These are phyloP conservation scores for Plasmodium ovale DNA, from an alignment of 169 alveolate species.

Conservation along the genomic window DNA sequence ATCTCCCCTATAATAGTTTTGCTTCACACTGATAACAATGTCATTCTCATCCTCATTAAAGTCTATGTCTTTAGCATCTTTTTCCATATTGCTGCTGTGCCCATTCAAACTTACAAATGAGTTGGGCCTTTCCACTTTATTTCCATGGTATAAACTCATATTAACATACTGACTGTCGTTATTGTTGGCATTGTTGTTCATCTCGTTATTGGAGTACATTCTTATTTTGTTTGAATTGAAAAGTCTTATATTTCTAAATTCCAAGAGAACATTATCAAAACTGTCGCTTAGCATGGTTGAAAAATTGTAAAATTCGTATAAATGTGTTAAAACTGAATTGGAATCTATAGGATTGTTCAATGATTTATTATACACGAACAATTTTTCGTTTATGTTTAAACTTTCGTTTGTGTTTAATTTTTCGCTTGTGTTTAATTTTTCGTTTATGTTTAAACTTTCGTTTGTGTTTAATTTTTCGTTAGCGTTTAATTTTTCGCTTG, in stretches of 20 bases:
- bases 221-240: constrained; percentile 40
- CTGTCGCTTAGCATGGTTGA: constrained; percentile 45
- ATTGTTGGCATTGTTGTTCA: neutral
- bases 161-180: neutral
- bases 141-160: neutral
- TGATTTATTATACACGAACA: constrained; percentile 31
- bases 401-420: constrained; percentile 17
- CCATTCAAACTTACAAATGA: no score
- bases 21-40: constrained; percentile 4
- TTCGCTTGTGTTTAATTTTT: constrained; percentile 4
- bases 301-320: constrained; percentile 52
- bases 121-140: no score
- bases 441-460: constrained; percentile 9
- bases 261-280: constrained; percentile 29
- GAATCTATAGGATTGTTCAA: constrained; percentile 66
- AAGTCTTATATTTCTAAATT: constrained; percentile 60
- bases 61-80: neutral
- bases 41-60: constrained; percentile 11
- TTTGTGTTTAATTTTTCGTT: no score
- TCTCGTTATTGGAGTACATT: no score
- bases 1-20: neutral
- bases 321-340: constrained; percentile 57
- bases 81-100: no score
- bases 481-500: no score
- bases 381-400: constrained; percentile 12